A percentile compares a stretch with the other conserved stretches of the same genome.
Evolutionary conservation across 73 alveolate species (phyloP).

Genomic region (Paramecium pentaurelia): DNA sequence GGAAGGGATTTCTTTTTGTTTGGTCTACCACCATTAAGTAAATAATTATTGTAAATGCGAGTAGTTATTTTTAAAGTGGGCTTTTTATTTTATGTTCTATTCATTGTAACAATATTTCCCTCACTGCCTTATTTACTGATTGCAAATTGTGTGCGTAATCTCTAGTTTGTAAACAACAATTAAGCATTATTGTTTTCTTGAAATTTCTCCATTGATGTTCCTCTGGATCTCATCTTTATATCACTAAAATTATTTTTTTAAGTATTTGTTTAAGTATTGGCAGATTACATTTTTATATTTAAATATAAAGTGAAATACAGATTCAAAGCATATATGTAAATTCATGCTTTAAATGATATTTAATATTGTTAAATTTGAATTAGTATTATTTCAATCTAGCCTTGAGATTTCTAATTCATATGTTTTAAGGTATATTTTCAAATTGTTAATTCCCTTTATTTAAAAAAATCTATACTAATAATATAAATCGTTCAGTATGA

Average conservation of each 20-base stretch:
- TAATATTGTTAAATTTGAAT: background rate
- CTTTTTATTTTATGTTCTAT: background rate
- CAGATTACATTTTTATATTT: background rate
- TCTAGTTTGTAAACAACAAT: background rate
- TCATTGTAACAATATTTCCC: background rate
- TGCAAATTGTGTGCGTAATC: background rate
- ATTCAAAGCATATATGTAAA: background rate
- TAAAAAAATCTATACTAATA: too few species aligned
- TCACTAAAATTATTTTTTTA: background rate
- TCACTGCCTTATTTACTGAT: background rate
- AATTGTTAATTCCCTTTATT: too few species aligned
- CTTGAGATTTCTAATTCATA: background rate
- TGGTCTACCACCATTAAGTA: conserved; percentile 1
- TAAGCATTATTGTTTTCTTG: background rate
- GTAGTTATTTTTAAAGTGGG: background rate
- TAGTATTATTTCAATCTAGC: background rate
- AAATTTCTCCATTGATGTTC: background rate
- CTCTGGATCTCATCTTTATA: background rate
- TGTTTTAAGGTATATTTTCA: background rate
- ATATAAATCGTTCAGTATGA: background rate
- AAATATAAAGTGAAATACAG: background rate
- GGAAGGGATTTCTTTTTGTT: background rate
- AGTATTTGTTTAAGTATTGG: background rate
- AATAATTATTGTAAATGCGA: conserved; percentile 6
- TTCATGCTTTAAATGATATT: background rate